Percentiles rank a stretch among this genome's conserved stretches.
Conservation (phyloP, 2,329 filamentous ascomycete genomes). For the Fusarium secorum region DNA sequence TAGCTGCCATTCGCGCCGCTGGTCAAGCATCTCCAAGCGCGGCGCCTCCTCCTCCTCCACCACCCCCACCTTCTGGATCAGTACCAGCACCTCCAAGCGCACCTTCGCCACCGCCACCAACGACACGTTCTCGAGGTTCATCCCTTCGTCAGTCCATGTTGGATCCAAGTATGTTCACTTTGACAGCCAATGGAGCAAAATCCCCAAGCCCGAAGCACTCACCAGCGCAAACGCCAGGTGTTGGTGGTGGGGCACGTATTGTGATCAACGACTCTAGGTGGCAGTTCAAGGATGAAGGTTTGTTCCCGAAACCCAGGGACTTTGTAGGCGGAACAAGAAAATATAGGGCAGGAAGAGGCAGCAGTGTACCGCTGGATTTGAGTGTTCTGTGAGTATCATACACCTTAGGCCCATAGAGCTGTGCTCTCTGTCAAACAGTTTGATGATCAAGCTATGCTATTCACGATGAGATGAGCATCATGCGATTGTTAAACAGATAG, state of each 20-base stretch:
- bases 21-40: slow-evolving; percentile 51
- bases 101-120: slow-evolving; percentile 50
- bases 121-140: slow-evolving; percentile 53
- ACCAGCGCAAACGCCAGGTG: slow-evolving; percentile 43
- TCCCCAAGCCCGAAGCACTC: slow-evolving; percentile 55
- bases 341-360: slow-evolving; percentile 90
- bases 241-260: slow-evolving; percentile 51
- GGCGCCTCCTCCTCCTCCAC: slow-evolving; percentile 46
- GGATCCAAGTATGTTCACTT: slow-evolving; percentile 79
- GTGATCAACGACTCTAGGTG: slow-evolving; percentile 81
- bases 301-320: slow-evolving; percentile 84
- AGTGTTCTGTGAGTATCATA: slow-evolving; percentile 55
- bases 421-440: slow-evolving; percentile 2
- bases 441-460: background rate
- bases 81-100: slow-evolving; percentile 45
- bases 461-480: slow-evolving; percentile 29
- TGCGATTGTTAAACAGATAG: slow-evolving; percentile 26
- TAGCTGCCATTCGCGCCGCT: slow-evolving; percentile 55
- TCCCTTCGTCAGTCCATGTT: slow-evolving; percentile 69
- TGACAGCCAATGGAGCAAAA: slow-evolving; percentile 69
- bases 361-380: slow-evolving; percentile 91
- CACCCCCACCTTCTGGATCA: slow-evolving; percentile 46
- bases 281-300: slow-evolving; percentile 83
- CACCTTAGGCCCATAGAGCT: slow-evolving; percentile 18
- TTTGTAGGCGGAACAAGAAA: slow-evolving; percentile 77